phyloP scores from a whole-genome alignment of 768 basidiomycete genomes.

The Austroboletus eburneus region DNA sequence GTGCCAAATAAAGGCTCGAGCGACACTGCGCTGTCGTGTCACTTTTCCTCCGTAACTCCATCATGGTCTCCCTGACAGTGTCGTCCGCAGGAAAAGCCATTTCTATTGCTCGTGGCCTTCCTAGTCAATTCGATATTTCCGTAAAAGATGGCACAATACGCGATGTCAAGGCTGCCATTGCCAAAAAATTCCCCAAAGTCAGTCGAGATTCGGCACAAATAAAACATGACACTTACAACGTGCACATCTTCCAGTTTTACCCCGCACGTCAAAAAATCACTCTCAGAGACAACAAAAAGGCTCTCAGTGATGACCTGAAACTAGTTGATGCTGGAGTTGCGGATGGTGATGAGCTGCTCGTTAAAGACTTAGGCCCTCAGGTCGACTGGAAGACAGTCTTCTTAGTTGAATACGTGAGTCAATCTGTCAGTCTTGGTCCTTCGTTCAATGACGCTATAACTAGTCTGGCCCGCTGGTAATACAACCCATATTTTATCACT shows the following conservation, averaged over 20 bases:
- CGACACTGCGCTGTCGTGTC: neutral
- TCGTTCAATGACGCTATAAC: neutral
- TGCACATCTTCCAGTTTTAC: constrained; percentile 50
- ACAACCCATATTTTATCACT: constrained; percentile 80
- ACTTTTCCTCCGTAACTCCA: neutral
- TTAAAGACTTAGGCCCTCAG: constrained; percentile 93
- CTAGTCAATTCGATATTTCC: constrained; percentile 45
- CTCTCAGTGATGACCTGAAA: constrained; percentile 59
- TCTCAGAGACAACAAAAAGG: constrained; percentile 55
- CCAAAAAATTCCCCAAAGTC: constrained; percentile 51
- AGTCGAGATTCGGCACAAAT: neutral
- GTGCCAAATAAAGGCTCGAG: too few relatives aligned
- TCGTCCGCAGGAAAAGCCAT: constrained; percentile 45
- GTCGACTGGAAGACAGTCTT: constrained; percentile 87
- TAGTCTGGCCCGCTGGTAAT: constrained; percentile 86
- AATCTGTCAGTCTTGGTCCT: neutral
- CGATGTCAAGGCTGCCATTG: constrained; percentile 66
- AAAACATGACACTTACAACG: neutral
- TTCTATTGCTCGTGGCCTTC: constrained; percentile 47
- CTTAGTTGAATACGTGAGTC: constrained; percentile 88
- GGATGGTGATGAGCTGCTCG: constrained; percentile 59
- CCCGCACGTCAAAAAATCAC: constrained; percentile 70
- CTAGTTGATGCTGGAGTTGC: constrained; percentile 54
- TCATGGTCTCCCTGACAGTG: constrained; percentile 55
- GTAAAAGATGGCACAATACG: constrained; percentile 54